Conservation (phyloP, 441 rosid genomes). For the Codiaeum variegatum region DNA sequence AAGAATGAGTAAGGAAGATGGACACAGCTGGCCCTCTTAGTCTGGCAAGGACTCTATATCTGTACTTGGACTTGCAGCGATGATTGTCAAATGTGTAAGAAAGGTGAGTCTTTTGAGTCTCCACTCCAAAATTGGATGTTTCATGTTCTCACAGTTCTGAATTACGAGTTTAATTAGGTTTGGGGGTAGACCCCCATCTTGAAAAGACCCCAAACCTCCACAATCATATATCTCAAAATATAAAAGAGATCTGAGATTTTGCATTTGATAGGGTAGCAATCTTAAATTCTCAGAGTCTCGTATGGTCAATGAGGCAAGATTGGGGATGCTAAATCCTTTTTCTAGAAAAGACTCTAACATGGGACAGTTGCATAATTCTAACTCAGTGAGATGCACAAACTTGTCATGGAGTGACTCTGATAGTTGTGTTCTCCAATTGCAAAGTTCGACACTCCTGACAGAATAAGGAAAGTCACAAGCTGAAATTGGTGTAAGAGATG, state of each 20-base stretch:
- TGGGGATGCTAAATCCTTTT: slow-evolving; percentile 7
- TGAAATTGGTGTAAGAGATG: background rate
- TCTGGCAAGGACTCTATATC: slow-evolving; percentile 17
- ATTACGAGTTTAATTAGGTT: slow-evolving; percentile 17
- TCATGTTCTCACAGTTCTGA: background rate
- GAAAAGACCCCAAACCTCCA: slow-evolving; percentile 23
- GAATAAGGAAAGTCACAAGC: background rate
- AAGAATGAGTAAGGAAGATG: slow-evolving; percentile 7
- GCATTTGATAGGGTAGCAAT: slow-evolving; percentile 28
- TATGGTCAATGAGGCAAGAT: slow-evolving; percentile 10
- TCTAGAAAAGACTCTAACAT: slow-evolving; percentile 18
- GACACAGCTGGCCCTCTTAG: slow-evolving; percentile 18
- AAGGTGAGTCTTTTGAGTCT: slow-evolving; percentile 14
- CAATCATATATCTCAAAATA: slow-evolving; percentile 23
- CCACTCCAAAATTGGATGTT: slow-evolving; percentile 16
- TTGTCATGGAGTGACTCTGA: slow-evolving; percentile 6
- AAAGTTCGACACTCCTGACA: slow-evolving; percentile 7
- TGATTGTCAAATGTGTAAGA: background rate
- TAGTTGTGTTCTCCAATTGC: slow-evolving; percentile 4
- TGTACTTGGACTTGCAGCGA: background rate
- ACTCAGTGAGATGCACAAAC: slow-evolving; percentile 14
- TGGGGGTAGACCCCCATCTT: slow-evolving; percentile 29
- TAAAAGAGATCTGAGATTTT: slow-evolving; percentile 28
- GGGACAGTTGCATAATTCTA: slow-evolving; percentile 10
- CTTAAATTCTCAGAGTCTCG: slow-evolving; percentile 21